Evolutionary conservation across 345 rosid species (phyloP), one percentile per base, ranked within the genome.

Genomic region (Eucalyptus sp.): DNA sequence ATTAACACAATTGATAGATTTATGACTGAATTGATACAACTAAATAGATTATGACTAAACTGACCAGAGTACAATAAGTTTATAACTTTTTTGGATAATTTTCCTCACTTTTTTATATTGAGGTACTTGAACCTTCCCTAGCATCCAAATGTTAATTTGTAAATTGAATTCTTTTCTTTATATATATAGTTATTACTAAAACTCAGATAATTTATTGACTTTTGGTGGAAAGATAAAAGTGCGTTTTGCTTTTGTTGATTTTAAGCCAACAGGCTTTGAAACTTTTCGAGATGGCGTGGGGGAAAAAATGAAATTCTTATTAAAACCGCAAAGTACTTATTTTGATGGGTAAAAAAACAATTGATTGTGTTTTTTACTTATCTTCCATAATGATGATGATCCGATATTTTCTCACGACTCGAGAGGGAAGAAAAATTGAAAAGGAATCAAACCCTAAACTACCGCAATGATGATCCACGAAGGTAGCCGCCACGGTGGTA

Each of bases 1-100:
- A 56, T 24, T 9, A 1, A 10, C 29, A 56, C 2, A 56, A 56
- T 56, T 24, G 1, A 56, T 24, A 24, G 6, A 24, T 56, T 22
- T 9, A 56, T 8, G 5, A 0, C 1, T 56, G 10, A 56, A 56
- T 9, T 4, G 6, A 7, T 20, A 56, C 6, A 24, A 22, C 0
- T 56, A 3, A 22, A 22, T 7, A 7, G 5, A 20, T 9, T 24
- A 56, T 56, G 6, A 56, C 62, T 56, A 24, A 56, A 56, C 2
- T 56, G 6, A 56, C 0, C 1, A 0, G 1, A 24, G 29, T 10
- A 56, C 8, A 10, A 56, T 56, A 56, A 25, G 3, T 22, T 56
- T 56, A 22, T 22, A 25, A 24, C 3, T 0, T 56, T 20, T 56
- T 56, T 24, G 62, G 62, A 56, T 10, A 56, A 56, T 4, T 56